Percentiles rank a stretch among this genome's conserved stretches.
Conservation (phyloP, 2,329 filamentous ascomycete species). For the Didymosphaeria variabile region DNA sequence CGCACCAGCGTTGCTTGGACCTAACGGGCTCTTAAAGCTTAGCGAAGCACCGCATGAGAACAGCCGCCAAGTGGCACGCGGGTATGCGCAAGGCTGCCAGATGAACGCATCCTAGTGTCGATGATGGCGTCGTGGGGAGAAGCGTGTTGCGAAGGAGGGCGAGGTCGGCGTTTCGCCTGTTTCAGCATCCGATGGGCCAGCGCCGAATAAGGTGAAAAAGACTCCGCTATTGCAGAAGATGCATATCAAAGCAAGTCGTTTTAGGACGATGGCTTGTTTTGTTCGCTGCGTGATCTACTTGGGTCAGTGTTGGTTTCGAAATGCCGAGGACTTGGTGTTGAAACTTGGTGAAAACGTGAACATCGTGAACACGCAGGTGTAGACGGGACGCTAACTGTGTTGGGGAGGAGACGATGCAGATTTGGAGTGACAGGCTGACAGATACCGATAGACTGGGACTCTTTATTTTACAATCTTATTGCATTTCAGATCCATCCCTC, state of each 20-base stretch:
- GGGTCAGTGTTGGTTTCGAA: conserved; percentile 3
- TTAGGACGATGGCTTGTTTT: not conserved
- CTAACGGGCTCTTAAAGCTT: not conserved
- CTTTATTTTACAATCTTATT: not conserved
- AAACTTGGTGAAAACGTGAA: conserved; percentile 5
- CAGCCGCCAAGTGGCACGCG: not conserved
- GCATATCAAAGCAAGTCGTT: not conserved
- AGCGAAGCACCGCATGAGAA: not conserved
- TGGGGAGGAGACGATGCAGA: not conserved
- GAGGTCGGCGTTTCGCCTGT: conserved; percentile 19
- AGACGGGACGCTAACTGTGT: not conserved
- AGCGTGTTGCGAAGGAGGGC: conserved; percentile 1
- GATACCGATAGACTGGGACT: too few species aligned
- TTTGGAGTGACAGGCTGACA: not conserved
- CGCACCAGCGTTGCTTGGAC: conserved; percentile 6
- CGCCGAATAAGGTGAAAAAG: too few species aligned
- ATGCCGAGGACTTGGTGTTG: conserved; percentile 12
- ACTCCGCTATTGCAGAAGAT: conserved; percentile 2
- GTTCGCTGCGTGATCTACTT: not conserved
- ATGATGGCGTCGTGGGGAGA: conserved; percentile 4
- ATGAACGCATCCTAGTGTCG: conserved; percentile 5
- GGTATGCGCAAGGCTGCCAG: not conserved
- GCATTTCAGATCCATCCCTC: not conserved
- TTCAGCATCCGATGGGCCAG: conserved; percentile 17
- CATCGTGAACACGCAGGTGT: not conserved